Base-by-base conservation (phyloP, 805 yeast species). In the Cyberlindnera suaveolens region DNA sequence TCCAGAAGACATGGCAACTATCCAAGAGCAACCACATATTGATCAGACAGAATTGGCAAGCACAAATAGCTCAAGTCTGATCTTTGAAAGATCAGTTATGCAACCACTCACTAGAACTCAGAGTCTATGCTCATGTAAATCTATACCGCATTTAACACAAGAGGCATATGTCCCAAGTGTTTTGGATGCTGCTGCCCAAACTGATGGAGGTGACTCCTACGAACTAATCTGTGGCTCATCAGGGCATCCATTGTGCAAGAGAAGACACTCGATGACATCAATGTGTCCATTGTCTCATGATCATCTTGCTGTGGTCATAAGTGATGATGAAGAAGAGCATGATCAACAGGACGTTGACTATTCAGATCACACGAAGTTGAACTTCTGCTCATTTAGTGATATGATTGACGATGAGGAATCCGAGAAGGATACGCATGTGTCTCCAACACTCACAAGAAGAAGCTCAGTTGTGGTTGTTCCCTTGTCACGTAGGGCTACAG, bases 301-400 rank as follows among this genome's bases (percentile, higher is more conserved):
- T 15, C n/a, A 14, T 20, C 20, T 33, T 11, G 29, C 14, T 3
- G 29, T 20, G 7, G 29, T 19, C 27, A 5, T 19, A 6, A 15
- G 17, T n/a, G 39, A 23, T 10, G 32, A n/a, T 17, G 40, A 39
- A 18, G 45, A 34, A 6, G 41, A 40, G 18, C 31, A 14, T 27
- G 31, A 35, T 14, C 17, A 33, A 8, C 29, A 35, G 29, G 46
- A 39, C 13, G 40, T 54, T 16, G 60, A 57, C 34, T 51, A 49
- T 36, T 49, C 59, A 9, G 61, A 57, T 34, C 45, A 44, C 3
- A 50, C 52, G 14, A 50, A 44, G 31, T 46, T 57, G 30, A 57
- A 57, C 41, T 57, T 57, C 35, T 49, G 54, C 17, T 49, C 58
- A 1, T 57, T 54, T 46, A 56, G 56, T 5, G 60, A 57, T 31